Evolutionary conservation across 2,329 filamentous ascomycete species (phyloP).

Genomic region (Beauveria sp.): DNA sequence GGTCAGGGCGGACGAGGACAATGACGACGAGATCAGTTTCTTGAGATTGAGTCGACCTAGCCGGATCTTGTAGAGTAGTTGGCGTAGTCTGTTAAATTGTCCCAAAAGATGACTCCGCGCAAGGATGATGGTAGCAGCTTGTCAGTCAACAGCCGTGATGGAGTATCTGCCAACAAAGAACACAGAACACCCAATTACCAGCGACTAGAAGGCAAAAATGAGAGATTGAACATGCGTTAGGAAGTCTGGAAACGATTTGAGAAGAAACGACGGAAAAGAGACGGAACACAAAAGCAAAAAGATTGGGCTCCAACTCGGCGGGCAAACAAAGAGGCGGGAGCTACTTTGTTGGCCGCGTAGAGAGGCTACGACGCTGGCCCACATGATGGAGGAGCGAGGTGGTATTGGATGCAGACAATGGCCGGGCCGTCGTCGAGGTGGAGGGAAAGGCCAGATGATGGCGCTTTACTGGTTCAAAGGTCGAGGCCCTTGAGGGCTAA

Average conservation of each 20-base stretch:
- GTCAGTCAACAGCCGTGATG: no score
- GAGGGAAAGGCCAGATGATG: neutral
- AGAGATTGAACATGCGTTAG: neutral
- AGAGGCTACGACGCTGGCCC: neutral
- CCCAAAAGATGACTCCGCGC: no score
- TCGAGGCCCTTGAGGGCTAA: neutral
- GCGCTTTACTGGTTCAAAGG: neutral
- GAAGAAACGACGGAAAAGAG: neutral
- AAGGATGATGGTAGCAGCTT: no score
- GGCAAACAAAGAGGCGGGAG: neutral
- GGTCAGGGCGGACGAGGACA: neutral
- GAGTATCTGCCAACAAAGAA: neutral
- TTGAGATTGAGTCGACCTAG: neutral
- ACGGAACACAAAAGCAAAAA: neutral
- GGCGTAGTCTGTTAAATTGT: neutral
- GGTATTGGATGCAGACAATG: neutral
- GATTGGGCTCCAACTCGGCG: neutral
- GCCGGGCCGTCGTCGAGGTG: neutral
- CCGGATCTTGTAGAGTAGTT: neutral
- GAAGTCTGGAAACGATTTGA: neutral
- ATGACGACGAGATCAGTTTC: neutral
- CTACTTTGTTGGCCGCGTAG: neutral
- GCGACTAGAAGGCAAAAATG: neutral
- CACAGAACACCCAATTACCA: neutral
- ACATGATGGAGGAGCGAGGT: slow-evolving; percentile 8